Evolutionary conservation across 2,329 filamentous ascomycete species (phyloP).

Genomic region (Trichoderma polysporum): DNA sequence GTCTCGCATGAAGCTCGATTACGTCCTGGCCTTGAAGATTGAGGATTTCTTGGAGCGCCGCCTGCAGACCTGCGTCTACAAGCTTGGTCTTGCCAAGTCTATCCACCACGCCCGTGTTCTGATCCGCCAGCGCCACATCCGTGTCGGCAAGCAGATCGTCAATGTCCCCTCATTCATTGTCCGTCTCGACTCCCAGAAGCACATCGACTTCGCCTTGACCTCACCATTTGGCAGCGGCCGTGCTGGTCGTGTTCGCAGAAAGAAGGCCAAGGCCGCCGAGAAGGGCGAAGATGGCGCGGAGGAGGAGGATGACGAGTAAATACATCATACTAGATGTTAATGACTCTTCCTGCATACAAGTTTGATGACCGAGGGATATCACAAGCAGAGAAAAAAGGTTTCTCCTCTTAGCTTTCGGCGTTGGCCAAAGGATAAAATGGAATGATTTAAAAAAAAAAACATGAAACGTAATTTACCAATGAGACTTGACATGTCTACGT

Average conservation of each 20-base stretch:
- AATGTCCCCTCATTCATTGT: slow-evolving; percentile 99
- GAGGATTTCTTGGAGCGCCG: slow-evolving; percentile 99
- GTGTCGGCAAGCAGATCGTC: slow-evolving; percentile 99
- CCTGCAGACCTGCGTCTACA: slow-evolving; percentile 99
- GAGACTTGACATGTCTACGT: background rate
- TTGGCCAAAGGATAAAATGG: slow-evolving; percentile 49
- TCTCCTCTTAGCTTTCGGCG: slow-evolving; percentile 52
- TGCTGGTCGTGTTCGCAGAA: slow-evolving; percentile 96
- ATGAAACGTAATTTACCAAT: slow-evolving; percentile 5
- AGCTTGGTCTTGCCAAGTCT: slow-evolving; percentile 99
- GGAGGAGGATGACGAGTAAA: slow-evolving; percentile 80
- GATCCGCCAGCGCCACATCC: slow-evolving; percentile 99
- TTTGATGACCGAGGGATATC: slow-evolving; percentile 36
- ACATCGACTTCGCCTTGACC: slow-evolving; percentile 98
- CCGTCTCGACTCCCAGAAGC: slow-evolving; percentile 99
- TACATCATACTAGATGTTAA: slow-evolving; percentile 35
- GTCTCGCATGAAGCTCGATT: slow-evolving; percentile 99
- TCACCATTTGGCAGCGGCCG: slow-evolving; percentile 97
- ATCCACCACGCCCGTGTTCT: slow-evolving; percentile 99
- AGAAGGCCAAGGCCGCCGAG: slow-evolving; percentile 98
- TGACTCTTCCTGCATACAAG: slow-evolving; percentile 31
- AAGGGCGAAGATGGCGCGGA: slow-evolving; percentile 76
- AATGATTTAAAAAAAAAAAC: slow-evolving; percentile 37
- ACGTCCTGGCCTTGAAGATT: slow-evolving; percentile 98
- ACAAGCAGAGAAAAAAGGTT: slow-evolving; percentile 38